These are phyloP conservation scores for Rhizopus delemar DNA, from an alignment of 371 early-diverging fungal genomes.

Conservation along the genomic window DNA sequence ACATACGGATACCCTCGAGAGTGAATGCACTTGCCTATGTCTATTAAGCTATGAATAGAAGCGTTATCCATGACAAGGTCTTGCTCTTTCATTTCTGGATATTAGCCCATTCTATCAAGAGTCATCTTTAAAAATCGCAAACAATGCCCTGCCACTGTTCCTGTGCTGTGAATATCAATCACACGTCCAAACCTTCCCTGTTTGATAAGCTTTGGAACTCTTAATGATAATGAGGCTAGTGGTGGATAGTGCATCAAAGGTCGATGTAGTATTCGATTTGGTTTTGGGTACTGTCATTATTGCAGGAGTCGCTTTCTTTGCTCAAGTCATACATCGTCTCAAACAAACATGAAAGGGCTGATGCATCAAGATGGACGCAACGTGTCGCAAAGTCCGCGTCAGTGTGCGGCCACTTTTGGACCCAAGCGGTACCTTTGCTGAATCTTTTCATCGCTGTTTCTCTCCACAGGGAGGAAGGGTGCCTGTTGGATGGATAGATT, in stretches of 20 bases:
- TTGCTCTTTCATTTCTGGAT: too few relatives aligned
- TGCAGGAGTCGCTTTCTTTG: conserved; percentile 13
- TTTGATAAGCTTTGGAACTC: neutral
- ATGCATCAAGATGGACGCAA: conserved; percentile 22
- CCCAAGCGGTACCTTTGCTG: conserved; percentile 12
- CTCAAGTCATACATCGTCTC: conserved; percentile 24
- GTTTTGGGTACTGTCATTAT: conserved; percentile 14
- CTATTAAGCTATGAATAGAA: too few relatives aligned
- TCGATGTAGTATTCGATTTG: conserved; percentile 9
- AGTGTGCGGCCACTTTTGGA: conserved; percentile 19
- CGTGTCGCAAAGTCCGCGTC: conserved; percentile 16
- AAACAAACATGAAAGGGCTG: conserved; percentile 21
- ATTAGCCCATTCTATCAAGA: too few relatives aligned
- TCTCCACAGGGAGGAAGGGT: conserved; percentile 10
- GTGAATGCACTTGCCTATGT: too few relatives aligned
- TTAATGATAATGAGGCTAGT: neutral
- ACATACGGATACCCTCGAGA: too few relatives aligned
- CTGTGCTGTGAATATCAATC: neutral
- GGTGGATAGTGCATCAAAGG: conserved; percentile 8
- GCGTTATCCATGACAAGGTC: too few relatives aligned
- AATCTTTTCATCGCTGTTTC: conserved; percentile 18
- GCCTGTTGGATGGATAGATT: conserved; percentile 14
- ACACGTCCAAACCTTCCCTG: neutral
- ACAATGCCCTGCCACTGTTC: neutral
- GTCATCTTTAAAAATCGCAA: too few relatives aligned